These are phyloP conservation scores for Yamadazyma triangularis DNA, from an alignment of 1,139 yeast species.

Conservation along the genomic window DNA sequence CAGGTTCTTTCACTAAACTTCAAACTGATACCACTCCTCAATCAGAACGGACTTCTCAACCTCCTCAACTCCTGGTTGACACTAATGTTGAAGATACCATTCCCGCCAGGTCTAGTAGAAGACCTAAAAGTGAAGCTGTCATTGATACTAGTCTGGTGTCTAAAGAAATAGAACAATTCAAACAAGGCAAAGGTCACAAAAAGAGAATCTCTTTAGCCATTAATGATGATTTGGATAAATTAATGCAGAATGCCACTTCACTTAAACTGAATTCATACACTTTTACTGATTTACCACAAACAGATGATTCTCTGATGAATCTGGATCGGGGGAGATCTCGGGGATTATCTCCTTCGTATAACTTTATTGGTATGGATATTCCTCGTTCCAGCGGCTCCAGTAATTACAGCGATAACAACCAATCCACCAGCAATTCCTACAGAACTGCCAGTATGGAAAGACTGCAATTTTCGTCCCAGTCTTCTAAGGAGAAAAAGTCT, in stretches of 20 bases:
- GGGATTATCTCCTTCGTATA: too few relatives aligned
- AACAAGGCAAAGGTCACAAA: constrained; percentile 8
- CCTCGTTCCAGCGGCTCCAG: not conserved
- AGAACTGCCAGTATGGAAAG: not conserved
- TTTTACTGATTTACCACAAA: constrained; percentile 9
- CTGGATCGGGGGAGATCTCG: too few relatives aligned
- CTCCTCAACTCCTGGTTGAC: constrained; percentile 28
- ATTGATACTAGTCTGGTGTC: constrained; percentile 9
- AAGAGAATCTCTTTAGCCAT: constrained; percentile 20
- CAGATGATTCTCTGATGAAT: constrained; percentile 7
- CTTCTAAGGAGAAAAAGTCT: constrained; percentile 1
- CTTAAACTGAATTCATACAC: constrained; percentile 14
- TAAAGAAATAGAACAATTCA: constrained; percentile 11
- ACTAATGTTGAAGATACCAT: constrained; percentile 37
- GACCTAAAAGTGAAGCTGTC: constrained; percentile 35
- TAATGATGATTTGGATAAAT: constrained; percentile 36
- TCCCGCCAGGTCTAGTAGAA: constrained; percentile 39
- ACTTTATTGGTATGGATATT: not conserved
- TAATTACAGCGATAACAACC: not conserved
- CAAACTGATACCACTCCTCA: not conserved
- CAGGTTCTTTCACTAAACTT: not conserved
- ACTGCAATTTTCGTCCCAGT: not conserved
- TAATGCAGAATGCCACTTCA: constrained; percentile 37
- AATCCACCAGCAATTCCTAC: not conserved
- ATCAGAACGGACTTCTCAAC: constrained; percentile 1